Evolutionary conservation across 2,329 filamentous ascomycete genomes (phyloP).

Genomic region (Pestalotiopsis sp.): DNA sequence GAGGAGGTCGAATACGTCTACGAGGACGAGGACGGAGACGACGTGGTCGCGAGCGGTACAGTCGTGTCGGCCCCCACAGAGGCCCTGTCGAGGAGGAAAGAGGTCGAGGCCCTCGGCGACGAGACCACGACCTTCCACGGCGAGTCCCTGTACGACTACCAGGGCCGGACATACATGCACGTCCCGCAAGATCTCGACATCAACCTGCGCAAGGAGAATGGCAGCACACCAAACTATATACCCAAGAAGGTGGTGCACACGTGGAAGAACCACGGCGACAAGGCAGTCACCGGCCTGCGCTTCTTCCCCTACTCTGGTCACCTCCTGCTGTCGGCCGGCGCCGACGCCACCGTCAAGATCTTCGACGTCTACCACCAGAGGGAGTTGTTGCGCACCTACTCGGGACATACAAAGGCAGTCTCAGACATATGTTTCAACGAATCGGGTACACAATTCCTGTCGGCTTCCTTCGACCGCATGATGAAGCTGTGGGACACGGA

Average conservation of each 20-base stretch:
- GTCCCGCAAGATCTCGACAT: constrained; percentile 88
- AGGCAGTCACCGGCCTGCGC: constrained; percentile 83
- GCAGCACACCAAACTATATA: constrained; percentile 84
- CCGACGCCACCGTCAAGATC: constrained; percentile 88
- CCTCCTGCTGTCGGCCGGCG: constrained; percentile 84
- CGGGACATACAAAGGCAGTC: constrained; percentile 85
- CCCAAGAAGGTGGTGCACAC: constrained; percentile 93
- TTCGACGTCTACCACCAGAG: constrained; percentile 93
- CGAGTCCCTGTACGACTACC: constrained; percentile 82
- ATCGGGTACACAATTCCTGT: constrained; percentile 82
- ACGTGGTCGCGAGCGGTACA: constrained; percentile 66
- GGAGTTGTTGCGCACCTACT: constrained; percentile 88
- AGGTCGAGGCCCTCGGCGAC: constrained; percentile 61
- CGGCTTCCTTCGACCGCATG: constrained; percentile 89
- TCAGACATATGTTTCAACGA: constrained; percentile 88
- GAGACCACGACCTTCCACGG: constrained; percentile 92
- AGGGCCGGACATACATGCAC: constrained; percentile 97
- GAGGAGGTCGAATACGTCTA: constrained; percentile 80
- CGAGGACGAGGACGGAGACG: constrained; percentile 73
- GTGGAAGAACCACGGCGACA: constrained; percentile 80
- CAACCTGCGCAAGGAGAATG: constrained; percentile 79
- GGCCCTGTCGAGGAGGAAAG: constrained; percentile 57
- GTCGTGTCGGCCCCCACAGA: constrained; percentile 58
- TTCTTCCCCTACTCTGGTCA: constrained; percentile 92
- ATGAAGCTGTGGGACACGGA: constrained; percentile 99